A percentile compares a stretch with the other conserved stretches of the same genome.
Conservation (phyloP, 2,329 filamentous ascomycete genomes). For the Microdochium bolleyi region DNA sequence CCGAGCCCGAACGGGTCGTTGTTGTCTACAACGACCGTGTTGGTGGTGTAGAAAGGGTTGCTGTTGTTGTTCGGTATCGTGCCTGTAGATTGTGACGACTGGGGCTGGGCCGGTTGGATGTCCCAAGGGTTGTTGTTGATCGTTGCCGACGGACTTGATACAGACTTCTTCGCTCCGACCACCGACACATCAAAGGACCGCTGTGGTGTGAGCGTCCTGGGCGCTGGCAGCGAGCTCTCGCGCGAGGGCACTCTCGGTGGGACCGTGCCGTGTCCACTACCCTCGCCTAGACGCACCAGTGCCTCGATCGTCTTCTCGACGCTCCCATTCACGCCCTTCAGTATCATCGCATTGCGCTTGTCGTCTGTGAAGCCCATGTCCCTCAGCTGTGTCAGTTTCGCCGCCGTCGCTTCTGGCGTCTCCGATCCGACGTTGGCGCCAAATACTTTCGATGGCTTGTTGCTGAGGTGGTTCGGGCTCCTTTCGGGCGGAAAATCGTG, state of each 20-base stretch:
- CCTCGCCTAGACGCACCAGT: conserved; percentile 74
- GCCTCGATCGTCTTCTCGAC: conserved; percentile 81
- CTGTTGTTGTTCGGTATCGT: conserved; percentile 42
- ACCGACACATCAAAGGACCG: conserved; percentile 23
- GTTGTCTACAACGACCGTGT: conserved; percentile 57
- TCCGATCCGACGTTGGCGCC: conserved; percentile 57
- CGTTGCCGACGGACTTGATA: conserved; percentile 1
- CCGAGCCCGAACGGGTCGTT: conserved; percentile 10
- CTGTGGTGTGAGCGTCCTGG: conserved; percentile 47
- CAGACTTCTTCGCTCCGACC: conserved; percentile 8
- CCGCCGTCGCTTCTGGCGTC: conserved; percentile 53
- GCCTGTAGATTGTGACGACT: conserved; percentile 59
- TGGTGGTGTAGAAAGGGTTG: conserved; percentile 53
- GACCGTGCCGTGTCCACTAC: conserved; percentile 32
- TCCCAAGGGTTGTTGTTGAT: conserved; percentile 60
- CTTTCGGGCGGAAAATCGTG: conserved; percentile 21
- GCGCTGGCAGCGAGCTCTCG: conserved; percentile 37
- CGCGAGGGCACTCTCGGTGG: conserved; percentile 32
- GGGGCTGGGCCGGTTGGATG: conserved; percentile 43
- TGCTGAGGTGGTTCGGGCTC: conserved; percentile 32
- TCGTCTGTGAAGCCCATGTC: conserved; percentile 92
- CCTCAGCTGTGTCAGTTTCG: conserved; percentile 67
- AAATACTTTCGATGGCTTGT: conserved; percentile 62
- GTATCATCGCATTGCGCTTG: conserved; percentile 69
- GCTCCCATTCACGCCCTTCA: conserved; percentile 79